Evolutionary conservation across 2,329 filamentous ascomycete genomes (phyloP).

Genomic region (Neoascochyta sp.): DNA sequence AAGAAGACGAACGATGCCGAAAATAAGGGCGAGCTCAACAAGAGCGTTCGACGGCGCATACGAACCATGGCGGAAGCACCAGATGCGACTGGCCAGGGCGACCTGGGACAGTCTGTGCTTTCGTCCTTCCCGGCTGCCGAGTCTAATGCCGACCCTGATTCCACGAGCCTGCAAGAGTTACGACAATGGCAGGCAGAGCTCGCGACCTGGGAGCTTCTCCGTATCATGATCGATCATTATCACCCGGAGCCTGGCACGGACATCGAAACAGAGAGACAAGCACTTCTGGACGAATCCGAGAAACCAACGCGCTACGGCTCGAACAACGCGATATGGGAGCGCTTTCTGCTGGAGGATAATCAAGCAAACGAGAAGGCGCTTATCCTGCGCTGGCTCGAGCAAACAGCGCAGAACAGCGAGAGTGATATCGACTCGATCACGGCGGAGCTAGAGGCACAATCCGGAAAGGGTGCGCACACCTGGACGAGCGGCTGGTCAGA

Average conservation of each 20-base stretch:
- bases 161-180: slow-evolving; percentile 48
- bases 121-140: slow-evolving; percentile 16
- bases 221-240: slow-evolving; percentile 69
- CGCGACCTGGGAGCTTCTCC: slow-evolving; percentile 85
- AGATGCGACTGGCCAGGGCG: slow-evolving; percentile 8
- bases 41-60: slow-evolving; percentile 32
- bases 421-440: slow-evolving; percentile 73
- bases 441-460: slow-evolving; percentile 65
- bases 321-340: slow-evolving; percentile 63
- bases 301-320: slow-evolving; percentile 51
- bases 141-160: slow-evolving; percentile 14
- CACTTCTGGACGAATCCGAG: slow-evolving; percentile 29
- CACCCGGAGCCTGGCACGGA: slow-evolving; percentile 40
- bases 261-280: slow-evolving; percentile 29
- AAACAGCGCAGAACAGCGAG: slow-evolving; percentile 63
- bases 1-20: slow-evolving; percentile 44
- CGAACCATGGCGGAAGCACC: slow-evolving; percentile 25
- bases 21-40: slow-evolving; percentile 28
- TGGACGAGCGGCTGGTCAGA: slow-evolving; percentile 90
- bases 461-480: slow-evolving; percentile 60
- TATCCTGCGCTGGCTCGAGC: slow-evolving; percentile 82
- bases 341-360: slow-evolving; percentile 70
- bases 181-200: slow-evolving; percentile 74
- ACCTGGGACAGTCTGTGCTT: slow-evolving; percentile 17
- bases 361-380: slow-evolving; percentile 73